Base-by-base conservation (phyloP, 2,329 filamentous ascomycete genomes). In the Fusarium sp. region DNA sequence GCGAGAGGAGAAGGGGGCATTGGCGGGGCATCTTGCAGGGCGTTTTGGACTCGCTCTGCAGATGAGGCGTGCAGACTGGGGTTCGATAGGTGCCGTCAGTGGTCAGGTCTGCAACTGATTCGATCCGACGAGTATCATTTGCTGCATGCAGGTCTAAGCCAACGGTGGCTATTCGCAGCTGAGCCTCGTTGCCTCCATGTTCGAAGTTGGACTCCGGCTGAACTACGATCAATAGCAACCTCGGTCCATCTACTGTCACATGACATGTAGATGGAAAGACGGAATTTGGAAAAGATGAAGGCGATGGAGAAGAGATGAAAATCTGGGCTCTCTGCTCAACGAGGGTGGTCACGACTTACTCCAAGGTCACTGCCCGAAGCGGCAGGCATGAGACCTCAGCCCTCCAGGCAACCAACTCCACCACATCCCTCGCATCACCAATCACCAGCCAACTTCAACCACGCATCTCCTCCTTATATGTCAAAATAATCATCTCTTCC, bases 391-490 rank as follows among this genome's bases (percentile, higher is more conserved):
- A 31, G 57, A 29, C 20, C 56, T 71, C 47, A 63, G 67, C 63
- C 67, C 27, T 65, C 57, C 9, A 69, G 60, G 50, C 71, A 71
- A 22, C 64, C 52, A 40, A 58, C 58, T 22, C 42, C n/a, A 63
- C 29, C 47, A 60, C 47, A 20, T 31, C 65, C 16, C 33, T 38
- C 33, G 2, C 38, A 45, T 54, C 36, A 40, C 64, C 65, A 63
- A 66, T 64, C 33, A 54, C 27, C 11, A 35, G 6, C 20, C 38
- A 42, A 10, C n/a, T 25, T 9, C n/a, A 13, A 27, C 16, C 27
- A 52, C 31, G 31, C 27, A 31, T 33, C 13, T 4, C 25, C 13
- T 59, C 20, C 14, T 59, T 66, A 73, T 69, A 71, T 38, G 71
- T n/a, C 56, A 60, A 64, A 68, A 50, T 47, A 50, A 65, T 6